Conservation (phyloP, 2,329 filamentous ascomycete genomes). For the Furcasterigmium sp. region DNA sequence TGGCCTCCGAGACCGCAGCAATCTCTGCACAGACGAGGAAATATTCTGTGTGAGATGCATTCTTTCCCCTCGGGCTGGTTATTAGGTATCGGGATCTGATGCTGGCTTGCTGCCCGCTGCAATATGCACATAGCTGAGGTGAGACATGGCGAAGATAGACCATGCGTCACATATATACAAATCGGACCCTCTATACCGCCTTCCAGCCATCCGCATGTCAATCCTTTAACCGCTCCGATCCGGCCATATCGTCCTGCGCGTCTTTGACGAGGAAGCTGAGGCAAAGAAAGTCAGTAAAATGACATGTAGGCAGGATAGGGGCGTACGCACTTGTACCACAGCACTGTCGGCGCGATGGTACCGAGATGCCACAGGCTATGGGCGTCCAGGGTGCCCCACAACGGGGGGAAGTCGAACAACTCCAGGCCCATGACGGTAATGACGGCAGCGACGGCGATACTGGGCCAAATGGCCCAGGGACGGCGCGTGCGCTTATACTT, state of each 20-base stretch:
- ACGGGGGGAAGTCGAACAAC: conserved; percentile 86
- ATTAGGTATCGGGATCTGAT: background rate
- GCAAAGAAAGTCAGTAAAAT: no score
- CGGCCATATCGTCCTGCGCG: conserved; percentile 73
- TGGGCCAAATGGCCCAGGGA: conserved; percentile 83
- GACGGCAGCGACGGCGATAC: conserved; percentile 86
- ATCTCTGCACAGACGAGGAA: background rate
- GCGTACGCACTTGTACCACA: conserved; percentile 87
- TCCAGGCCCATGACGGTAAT: conserved; percentile 93
- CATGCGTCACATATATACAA: background rate
- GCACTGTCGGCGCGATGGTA: conserved; percentile 78
- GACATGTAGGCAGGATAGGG: no score
- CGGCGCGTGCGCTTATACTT: conserved; percentile 68
- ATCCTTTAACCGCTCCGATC: conserved; percentile 64
- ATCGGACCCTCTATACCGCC: background rate
- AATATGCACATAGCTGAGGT: conserved; percentile 2
- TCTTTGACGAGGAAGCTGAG: conserved; percentile 89
- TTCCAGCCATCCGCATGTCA: conserved; percentile 23
- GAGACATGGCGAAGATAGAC: conserved; percentile 1
- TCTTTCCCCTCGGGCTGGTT: background rate
- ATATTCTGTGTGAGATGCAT: background rate
- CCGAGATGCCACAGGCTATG: conserved; percentile 95
- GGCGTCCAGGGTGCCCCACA: conserved; percentile 78
- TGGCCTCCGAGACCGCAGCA: background rate
- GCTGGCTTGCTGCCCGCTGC: background rate